phyloP scores from a whole-genome alignment of 2,329 filamentous ascomycete genomes.

The Pseudocercospora eumusae region DNA sequence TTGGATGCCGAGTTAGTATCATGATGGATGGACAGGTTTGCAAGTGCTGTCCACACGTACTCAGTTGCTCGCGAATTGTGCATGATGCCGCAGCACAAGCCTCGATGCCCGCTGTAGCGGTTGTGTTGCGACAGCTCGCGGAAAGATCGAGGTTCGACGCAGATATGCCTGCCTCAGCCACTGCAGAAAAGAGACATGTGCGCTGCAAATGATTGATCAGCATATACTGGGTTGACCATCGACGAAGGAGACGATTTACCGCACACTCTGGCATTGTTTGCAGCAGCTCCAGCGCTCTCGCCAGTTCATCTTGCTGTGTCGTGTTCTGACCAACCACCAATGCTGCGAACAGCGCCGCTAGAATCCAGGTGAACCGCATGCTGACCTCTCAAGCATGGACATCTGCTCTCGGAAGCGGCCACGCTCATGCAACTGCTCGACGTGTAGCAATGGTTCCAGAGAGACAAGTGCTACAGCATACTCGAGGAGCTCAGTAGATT shows the following conservation, averaged over 20 bases:
- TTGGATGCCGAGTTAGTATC: constrained; percentile 5
- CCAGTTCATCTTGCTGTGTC: constrained; percentile 13
- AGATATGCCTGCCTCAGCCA: constrained; percentile 17
- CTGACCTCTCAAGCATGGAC: background rate
- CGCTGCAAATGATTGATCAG: constrained; percentile 9
- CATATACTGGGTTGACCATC: background rate
- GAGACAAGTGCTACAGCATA: background rate
- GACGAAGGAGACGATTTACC: constrained; percentile 2
- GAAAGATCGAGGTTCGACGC: constrained; percentile 17
- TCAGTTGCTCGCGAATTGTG: constrained; percentile 22
- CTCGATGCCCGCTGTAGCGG: constrained; percentile 18
- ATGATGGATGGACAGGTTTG: background rate
- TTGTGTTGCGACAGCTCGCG: constrained; percentile 22
- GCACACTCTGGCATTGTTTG: constrained; percentile 24
- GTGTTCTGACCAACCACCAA: constrained; percentile 19
- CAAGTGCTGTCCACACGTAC: constrained; percentile 7
- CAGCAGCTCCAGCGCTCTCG: constrained; percentile 17
- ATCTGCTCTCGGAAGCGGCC: background rate
- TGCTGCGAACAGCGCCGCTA: constrained; percentile 15
- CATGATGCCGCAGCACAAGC: constrained; percentile 16
- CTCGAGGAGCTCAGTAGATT: background rate
- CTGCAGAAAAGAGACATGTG: constrained; percentile 19
- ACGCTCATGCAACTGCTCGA: background rate
- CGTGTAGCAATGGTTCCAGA: background rate
- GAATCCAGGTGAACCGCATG: constrained; percentile 22